phyloP scores from a whole-genome alignment of 768 basidiomycete species.

The Lactarius sp. region DNA sequence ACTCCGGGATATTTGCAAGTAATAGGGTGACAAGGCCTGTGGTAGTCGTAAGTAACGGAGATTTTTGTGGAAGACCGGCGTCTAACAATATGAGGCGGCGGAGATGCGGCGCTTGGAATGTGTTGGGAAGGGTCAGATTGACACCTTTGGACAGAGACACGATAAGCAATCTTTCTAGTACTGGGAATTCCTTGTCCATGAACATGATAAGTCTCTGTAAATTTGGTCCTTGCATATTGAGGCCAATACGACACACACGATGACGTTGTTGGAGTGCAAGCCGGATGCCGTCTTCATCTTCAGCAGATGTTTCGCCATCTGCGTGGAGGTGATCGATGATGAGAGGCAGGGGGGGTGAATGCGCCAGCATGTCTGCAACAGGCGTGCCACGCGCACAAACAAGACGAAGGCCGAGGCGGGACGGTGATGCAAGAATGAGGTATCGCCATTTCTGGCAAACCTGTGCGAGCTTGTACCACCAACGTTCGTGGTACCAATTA shows the following conservation, averaged over 20 bases:
- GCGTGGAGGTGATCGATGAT: neutral
- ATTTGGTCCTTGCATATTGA: neutral
- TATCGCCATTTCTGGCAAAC: neutral
- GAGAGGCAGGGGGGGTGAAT: neutral
- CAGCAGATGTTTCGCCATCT: neutral
- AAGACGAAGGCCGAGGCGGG: neutral
- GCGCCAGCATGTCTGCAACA: neutral
- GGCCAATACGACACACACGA: neutral
- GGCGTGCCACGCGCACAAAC: neutral
- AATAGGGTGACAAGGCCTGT: neutral
- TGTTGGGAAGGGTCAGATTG: neutral
- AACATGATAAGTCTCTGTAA: too few relatives aligned
- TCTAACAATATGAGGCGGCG: neutral
- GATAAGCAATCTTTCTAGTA: neutral
- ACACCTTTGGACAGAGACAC: too few relatives aligned
- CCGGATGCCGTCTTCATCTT: neutral
- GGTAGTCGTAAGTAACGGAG: neutral
- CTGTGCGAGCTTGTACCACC: neutral
- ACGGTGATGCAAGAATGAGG: neutral
- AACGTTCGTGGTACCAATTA: neutral
- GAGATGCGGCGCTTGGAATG: neutral
- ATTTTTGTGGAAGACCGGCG: neutral
- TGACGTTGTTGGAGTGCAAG: neutral
- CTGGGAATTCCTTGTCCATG: too few relatives aligned
- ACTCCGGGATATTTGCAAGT: neutral